Evolutionary conservation across 176 grass and related monocot genomes (phyloP).

Genomic region (Metroxylon sagu): DNA sequence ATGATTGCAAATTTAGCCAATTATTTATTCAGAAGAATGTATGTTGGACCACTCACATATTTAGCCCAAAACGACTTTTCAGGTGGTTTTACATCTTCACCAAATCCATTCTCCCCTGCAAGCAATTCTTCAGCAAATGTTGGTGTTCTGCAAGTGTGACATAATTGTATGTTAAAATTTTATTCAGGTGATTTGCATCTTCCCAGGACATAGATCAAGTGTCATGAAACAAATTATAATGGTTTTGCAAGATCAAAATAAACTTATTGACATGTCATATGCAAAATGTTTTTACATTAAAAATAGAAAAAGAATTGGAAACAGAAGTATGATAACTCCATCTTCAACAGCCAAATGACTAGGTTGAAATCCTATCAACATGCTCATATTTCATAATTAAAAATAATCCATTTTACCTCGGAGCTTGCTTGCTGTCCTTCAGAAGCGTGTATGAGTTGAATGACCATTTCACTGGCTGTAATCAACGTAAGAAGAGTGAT

Average conservation of each 20-base stretch:
- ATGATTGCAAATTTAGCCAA: no score
- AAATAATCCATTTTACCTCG: slow-evolving; percentile 37
- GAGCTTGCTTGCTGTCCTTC: slow-evolving; percentile 85
- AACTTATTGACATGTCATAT: no score
- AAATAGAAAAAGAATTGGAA: no score
- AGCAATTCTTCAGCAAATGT: slow-evolving; percentile 79
- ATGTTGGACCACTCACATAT: slow-evolving; percentile 59
- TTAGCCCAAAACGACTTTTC: slow-evolving; percentile 98
- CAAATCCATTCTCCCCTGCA: slow-evolving; percentile 47
- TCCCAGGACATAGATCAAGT: no score
- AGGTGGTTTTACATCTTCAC: slow-evolving; percentile 72
- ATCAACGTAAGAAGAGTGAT: slow-evolving; percentile 24
- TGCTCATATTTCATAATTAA: not conserved
- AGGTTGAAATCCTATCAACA: no score
- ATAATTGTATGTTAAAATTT: not conserved
- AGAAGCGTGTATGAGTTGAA: slow-evolving; percentile 83
- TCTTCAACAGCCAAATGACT: no score
- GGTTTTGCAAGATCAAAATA: no score
- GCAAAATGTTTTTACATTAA: no score
- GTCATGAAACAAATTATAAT: no score
- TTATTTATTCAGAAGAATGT: no score
- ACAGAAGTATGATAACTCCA: no score
- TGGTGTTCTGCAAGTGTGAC: slow-evolving; percentile 60
- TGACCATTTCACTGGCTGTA: slow-evolving; percentile 91
- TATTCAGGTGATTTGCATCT: no score